Conservation (phyloP, 2,329 filamentous ascomycete species). For the Sphaerulina musiva region DNA sequence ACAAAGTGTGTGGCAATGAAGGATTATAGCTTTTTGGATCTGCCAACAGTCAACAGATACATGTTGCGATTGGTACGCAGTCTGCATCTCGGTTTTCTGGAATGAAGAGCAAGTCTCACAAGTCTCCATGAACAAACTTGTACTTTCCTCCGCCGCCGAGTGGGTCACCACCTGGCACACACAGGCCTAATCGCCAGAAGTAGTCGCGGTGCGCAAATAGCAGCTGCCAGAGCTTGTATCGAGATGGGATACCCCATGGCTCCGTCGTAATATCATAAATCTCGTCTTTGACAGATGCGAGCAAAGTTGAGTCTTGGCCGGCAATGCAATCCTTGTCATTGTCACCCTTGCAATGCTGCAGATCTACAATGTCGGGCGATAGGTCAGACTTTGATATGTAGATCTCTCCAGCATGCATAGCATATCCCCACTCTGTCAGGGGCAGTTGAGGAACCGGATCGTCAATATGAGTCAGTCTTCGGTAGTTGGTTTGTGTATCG, state of each 20-base stretch:
- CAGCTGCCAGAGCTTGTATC: slow-evolving; percentile 79
- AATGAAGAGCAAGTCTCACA: slow-evolving; percentile 2
- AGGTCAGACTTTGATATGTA: slow-evolving; percentile 69
- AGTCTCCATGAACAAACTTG: slow-evolving; percentile 25
- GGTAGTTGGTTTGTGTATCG: slow-evolving; percentile 45
- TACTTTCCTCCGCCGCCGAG: slow-evolving; percentile 22
- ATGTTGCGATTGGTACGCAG: neutral
- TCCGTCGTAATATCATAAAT: slow-evolving; percentile 31
- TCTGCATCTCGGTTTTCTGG: neutral
- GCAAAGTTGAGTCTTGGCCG: slow-evolving; percentile 44
- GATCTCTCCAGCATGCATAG: slow-evolving; percentile 78
- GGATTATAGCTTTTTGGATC: neutral
- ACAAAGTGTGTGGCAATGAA: neutral
- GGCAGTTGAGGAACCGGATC: slow-evolving; percentile 89
- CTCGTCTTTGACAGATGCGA: slow-evolving; percentile 24
- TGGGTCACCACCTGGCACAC: slow-evolving; percentile 55
- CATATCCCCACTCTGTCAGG: slow-evolving; percentile 79
- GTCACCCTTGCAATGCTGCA: slow-evolving; percentile 65
- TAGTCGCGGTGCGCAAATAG: slow-evolving; percentile 95
- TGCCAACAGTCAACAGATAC: slow-evolving; percentile 1
- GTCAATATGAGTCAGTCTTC: slow-evolving; percentile 74
- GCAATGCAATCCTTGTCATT: slow-evolving; percentile 66
- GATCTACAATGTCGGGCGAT: slow-evolving; percentile 60
- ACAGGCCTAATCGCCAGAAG: slow-evolving; percentile 88
- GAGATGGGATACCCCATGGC: slow-evolving; percentile 41